phyloP scores from a whole-genome alignment of 2,329 filamentous ascomycete genomes.

The Cercospora nicotianae region DNA sequence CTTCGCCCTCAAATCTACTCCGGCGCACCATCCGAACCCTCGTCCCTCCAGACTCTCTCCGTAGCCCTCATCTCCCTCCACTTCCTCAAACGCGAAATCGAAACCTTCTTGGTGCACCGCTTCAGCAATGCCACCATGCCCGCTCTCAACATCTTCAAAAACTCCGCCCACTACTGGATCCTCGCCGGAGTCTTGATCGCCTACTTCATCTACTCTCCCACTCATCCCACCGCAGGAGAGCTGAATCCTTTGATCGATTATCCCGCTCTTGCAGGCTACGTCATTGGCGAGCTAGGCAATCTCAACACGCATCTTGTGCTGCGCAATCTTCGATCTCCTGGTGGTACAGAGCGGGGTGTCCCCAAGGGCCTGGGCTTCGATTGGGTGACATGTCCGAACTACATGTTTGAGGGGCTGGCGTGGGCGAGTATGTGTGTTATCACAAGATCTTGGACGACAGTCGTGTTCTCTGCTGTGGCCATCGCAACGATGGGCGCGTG shows the following conservation, averaged over 20 bases:
- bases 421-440: conserved; percentile 83
- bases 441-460: conserved; percentile 74
- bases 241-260: conserved; percentile 60
- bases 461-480: conserved; percentile 73
- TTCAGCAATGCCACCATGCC: conserved; percentile 97
- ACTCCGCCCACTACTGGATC: conserved; percentile 92
- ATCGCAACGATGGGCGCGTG: conserved; percentile 78
- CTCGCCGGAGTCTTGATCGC: conserved; percentile 78
- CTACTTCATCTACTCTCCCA: conserved; percentile 80
- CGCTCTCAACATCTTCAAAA: conserved; percentile 84
- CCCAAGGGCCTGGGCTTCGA: conserved; percentile 81
- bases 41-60: conserved; percentile 68
- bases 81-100: conserved; percentile 92
- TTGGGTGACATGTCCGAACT: conserved; percentile 93
- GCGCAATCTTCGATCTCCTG: conserved; percentile 71
- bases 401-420: conserved; percentile 85
- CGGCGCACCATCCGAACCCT: conserved; percentile 51
- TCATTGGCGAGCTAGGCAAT: conserved; percentile 78
- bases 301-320: conserved; percentile 77
- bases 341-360: conserved; percentile 84
- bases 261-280: conserved; percentile 68
- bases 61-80: conserved; percentile 75
- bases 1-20: conserved; percentile 73
- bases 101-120: conserved; percentile 91
- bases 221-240: conserved; percentile 62